Evolutionary conservation across 306 rosid species (phyloP).

Genomic region (Quercus rubra): DNA sequence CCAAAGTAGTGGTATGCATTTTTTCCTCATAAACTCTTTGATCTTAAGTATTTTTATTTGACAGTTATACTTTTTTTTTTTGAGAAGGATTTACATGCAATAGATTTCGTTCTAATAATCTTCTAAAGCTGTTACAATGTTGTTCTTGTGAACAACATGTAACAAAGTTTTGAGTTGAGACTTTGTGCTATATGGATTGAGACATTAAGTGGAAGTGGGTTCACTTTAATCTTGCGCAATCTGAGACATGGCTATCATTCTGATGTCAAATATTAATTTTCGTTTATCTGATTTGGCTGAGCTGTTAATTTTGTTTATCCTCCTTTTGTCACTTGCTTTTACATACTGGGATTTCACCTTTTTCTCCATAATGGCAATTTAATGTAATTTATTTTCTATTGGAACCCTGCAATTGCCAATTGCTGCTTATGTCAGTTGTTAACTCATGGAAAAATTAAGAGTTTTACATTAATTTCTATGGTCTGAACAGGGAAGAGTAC

Average conservation of each 20-base stretch:
- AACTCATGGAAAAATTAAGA: not conserved
- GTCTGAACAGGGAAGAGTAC: conserved; percentile 88
- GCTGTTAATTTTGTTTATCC: not conserved
- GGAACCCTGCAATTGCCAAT: not conserved
- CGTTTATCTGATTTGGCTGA: not conserved
- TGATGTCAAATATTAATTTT: not conserved
- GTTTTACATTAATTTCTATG: conserved; percentile 12
- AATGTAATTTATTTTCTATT: not conserved
- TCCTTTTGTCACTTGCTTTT: not conserved
- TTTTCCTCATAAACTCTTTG: conserved; percentile 11
- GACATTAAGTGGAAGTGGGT: not conserved
- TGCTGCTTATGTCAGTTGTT: not conserved
- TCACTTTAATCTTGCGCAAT: not conserved
- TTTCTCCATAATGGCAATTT: not conserved
- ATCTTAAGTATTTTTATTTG: not conserved
- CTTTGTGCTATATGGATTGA: not conserved
- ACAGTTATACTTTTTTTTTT: not conserved
- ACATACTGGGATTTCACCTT: not conserved
- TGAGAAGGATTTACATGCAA: conserved; percentile 9
- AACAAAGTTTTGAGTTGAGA: not conserved
- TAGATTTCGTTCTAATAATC: not conserved
- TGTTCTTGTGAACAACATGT: not conserved
- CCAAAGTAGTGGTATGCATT: conserved; percentile 90
- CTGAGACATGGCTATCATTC: conserved; percentile 9
- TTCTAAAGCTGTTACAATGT: not conserved